Conservation (phyloP, 2,329 filamentous ascomycete genomes). For the Helicocarpus griseus region DNA sequence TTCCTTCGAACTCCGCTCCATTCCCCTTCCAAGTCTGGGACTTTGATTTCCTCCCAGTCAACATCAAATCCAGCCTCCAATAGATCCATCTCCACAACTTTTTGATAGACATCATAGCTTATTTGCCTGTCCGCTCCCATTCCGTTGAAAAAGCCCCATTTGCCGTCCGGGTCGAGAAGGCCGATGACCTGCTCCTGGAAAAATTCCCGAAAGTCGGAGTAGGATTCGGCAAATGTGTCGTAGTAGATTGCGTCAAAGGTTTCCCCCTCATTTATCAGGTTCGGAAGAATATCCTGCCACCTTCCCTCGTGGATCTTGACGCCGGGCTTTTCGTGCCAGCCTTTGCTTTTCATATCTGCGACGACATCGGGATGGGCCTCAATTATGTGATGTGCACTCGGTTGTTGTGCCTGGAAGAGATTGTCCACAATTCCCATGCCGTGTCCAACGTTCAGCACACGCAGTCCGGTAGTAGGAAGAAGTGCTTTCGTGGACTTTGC, state of each 20-base stretch:
- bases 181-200: slow-evolving; percentile 80
- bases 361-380: slow-evolving; percentile 76
- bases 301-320: slow-evolving; percentile 57
- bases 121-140: slow-evolving; percentile 85
- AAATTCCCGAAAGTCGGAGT: slow-evolving; percentile 72
- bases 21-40: slow-evolving; percentile 64
- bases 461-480: slow-evolving; percentile 50
- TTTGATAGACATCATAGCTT: slow-evolving; percentile 93
- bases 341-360: slow-evolving; percentile 54
- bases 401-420: slow-evolving; percentile 60
- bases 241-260: slow-evolving; percentile 88
- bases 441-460: slow-evolving; percentile 77
- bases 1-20: slow-evolving; percentile 83
- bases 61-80: slow-evolving; percentile 83
- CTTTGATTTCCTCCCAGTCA: slow-evolving; percentile 69
- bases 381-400: slow-evolving; percentile 68
- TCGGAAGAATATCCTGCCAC: slow-evolving; percentile 73
- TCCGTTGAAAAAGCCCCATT: slow-evolving; percentile 59
- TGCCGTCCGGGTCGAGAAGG: slow-evolving; percentile 49
- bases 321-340: slow-evolving; percentile 55
- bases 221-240: slow-evolving; percentile 95
- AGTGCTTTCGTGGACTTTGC: slow-evolving; percentile 61
- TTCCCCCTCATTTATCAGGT: slow-evolving; percentile 57
- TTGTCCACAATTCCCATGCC: slow-evolving; percentile 83
- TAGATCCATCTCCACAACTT: slow-evolving; percentile 83